Evolutionary conservation across 2,329 filamentous ascomycete genomes (phyloP), one percentile per base, ranked within the genome.

Genomic region (Fusarium decemcellulare): DNA sequence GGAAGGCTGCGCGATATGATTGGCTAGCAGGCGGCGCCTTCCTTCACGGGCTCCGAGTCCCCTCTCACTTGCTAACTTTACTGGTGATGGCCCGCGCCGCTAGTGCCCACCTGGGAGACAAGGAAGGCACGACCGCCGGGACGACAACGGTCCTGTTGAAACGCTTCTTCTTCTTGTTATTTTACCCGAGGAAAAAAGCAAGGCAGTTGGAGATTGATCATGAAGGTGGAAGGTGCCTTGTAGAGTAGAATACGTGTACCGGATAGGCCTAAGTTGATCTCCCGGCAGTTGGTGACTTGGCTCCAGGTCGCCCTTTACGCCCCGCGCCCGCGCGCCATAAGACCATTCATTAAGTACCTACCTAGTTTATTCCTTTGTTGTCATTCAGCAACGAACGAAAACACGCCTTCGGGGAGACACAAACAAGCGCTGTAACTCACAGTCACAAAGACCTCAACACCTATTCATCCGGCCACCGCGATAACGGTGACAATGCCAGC

Each of bases 1-100:
- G 70, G 58, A 48, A 62, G 63, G 60, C 54, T 71, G 63, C 56
- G 63, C 56, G 46, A 47, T 62, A 55, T 75, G 64, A 76, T 76
- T 76, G 74, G 74, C 16, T 55, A 16, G 39, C 10, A 37, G 39
- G 30, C 46, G 61, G 61, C 47, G 43, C 63, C 63, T 72, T 70
- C 65, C 50, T 50, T 61, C 58, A 59, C 50, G 39, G 37, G 68
- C 51, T 57, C 48, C 65, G 59, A 72, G 67, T 63, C 65, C 63
- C 70, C 72, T 66, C 61, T 72, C 48, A 63, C 59, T 56, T 71
- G 42, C 64, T 62, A 64, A 47, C 68, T 67, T 58, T 54, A 54
- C 46, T 47, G 56, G 44, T 37, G 68, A 71, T 69, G 68, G 65
- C 64, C 65, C 59, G 52, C 61, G 57, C 61, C 68, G 51, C 68